A percentile compares a stretch with the other conserved stretches of the same genome.
These are phyloP conservation scores for Acacia acuminata DNA, from an alignment of 306 rosid genomes.

Conservation along the genomic window DNA sequence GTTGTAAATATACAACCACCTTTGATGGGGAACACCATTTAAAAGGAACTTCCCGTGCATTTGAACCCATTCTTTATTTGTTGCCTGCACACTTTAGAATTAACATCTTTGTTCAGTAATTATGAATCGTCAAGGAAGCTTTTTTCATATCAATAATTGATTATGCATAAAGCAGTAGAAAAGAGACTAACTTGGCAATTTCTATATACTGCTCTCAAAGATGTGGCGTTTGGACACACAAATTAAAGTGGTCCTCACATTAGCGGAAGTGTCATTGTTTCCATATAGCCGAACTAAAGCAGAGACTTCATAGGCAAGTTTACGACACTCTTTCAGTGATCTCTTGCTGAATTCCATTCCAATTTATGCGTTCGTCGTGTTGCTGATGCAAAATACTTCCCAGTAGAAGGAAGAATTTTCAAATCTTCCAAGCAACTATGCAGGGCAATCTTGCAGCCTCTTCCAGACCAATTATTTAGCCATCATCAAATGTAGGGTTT, in stretches of 20 bases:
- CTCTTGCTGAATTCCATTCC: conserved; percentile 96
- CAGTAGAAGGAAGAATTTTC: conserved; percentile 68
- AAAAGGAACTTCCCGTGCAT: background rate
- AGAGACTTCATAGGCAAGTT: conserved; percentile 75
- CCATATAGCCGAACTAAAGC: conserved; percentile 77
- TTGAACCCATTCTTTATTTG: background rate
- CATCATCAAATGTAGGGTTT: conserved; percentile 82
- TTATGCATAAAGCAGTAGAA: background rate
- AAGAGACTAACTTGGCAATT: conserved; percentile 68
- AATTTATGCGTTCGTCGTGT: conserved; percentile 77
- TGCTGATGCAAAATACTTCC: conserved; percentile 78
- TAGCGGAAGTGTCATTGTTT: conserved; percentile 63
- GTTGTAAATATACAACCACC: background rate
- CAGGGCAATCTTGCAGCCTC: conserved; percentile 86
- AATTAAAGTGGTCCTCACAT: conserved; percentile 68
- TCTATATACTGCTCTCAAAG: conserved; percentile 79
- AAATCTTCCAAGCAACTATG: conserved; percentile 79
- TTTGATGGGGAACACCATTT: background rate
- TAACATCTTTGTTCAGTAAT: conserved; percentile 35
- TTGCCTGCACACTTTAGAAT: background rate
- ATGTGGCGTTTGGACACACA: conserved; percentile 72
- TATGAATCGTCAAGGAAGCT: conserved; percentile 13
- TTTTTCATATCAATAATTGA: background rate
- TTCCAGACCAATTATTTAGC: conserved; percentile 86
- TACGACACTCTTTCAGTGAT: conserved; percentile 83